Conservation (phyloP, 228 moss, liverwort and hornwort genomes). For the Sphagnum fallax region DNA sequence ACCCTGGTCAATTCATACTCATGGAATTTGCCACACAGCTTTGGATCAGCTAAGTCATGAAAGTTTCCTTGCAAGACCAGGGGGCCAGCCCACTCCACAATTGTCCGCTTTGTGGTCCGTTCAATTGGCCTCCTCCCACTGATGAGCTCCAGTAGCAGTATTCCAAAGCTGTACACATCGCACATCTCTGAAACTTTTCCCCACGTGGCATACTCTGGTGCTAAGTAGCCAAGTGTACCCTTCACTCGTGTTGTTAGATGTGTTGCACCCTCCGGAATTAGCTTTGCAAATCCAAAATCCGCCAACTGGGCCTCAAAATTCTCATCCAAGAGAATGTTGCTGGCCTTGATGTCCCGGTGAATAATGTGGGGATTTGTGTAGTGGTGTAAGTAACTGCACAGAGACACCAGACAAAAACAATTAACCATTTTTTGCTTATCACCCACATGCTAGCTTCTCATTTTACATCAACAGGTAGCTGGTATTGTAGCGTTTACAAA, state of each 20-base stretch:
- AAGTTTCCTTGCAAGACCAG: slow-evolving; percentile 63
- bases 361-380: slow-evolving; percentile 87
- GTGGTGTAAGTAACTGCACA: slow-evolving; percentile 85
- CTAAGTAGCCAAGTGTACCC: slow-evolving; percentile 87
- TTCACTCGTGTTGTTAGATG: slow-evolving; percentile 93
- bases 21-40: slow-evolving; percentile 55
- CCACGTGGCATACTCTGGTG: slow-evolving; percentile 99
- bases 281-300: slow-evolving; percentile 92
- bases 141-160: slow-evolving; percentile 80
- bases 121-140: slow-evolving; percentile 98
- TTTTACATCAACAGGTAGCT: too few relatives aligned
- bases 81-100: slow-evolving; percentile 93
- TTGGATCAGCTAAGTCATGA: slow-evolving; percentile 72
- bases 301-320: slow-evolving; percentile 94
- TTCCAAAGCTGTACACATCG: slow-evolving; percentile 98
- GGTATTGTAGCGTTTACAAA: too few relatives aligned
- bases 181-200: slow-evolving; percentile 95
- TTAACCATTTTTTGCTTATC: too few relatives aligned
- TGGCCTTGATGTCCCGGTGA: slow-evolving; percentile 92
- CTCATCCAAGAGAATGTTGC: slow-evolving; percentile 85
- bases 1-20: slow-evolving; percentile 71
- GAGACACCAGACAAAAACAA: neutral
- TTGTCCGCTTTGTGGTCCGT: slow-evolving; percentile 56
- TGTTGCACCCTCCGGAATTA: slow-evolving; percentile 88
- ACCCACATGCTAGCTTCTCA: too few relatives aligned